A percentile compares a stretch with the other conserved stretches of the same genome.
phyloP scores from a whole-genome alignment of 73 alveolate species.

The Tetrahymena borealis region DNA sequence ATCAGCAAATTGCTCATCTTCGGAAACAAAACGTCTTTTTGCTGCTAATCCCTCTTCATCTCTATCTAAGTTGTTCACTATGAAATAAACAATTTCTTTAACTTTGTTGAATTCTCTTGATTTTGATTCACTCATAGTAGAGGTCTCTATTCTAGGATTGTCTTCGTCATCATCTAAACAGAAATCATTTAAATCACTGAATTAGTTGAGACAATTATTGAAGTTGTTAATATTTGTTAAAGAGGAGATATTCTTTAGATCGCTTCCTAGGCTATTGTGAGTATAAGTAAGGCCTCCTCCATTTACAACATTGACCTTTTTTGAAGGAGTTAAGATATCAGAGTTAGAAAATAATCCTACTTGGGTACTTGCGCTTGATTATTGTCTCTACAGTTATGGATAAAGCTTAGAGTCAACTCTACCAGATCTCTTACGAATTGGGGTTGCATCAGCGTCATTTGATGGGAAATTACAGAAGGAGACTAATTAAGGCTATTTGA shows the following conservation, averaged over 20 bases:
- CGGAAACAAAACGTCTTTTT: neutral
- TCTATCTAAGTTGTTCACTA: neutral
- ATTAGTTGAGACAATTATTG: neutral
- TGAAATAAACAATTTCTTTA: neutral
- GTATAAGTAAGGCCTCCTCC: neutral
- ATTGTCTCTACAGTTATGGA: neutral
- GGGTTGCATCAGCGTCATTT: neutral
- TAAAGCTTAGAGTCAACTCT: neutral
- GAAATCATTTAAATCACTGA: neutral
- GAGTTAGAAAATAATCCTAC: neutral
- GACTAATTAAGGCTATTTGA: neutral
- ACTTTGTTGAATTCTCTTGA: neutral
- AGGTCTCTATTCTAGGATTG: neutral
- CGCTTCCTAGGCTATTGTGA: neutral
- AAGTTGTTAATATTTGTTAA: neutral
- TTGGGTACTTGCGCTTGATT: neutral
- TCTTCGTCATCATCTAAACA: neutral
- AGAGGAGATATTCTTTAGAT: neutral
- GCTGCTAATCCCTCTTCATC: neutral
- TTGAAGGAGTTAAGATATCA: neutral
- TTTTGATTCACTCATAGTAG: neutral
- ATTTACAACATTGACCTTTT: neutral
- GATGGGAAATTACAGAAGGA: neutral
- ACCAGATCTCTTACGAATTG: neutral
- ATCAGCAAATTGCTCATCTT: neutral